A percentile compares a stretch with the other conserved stretches of the same genome.
Evolutionary conservation across 768 basidiomycete genomes (phyloP).

Genomic region (Cyclocybe cylindracea): DNA sequence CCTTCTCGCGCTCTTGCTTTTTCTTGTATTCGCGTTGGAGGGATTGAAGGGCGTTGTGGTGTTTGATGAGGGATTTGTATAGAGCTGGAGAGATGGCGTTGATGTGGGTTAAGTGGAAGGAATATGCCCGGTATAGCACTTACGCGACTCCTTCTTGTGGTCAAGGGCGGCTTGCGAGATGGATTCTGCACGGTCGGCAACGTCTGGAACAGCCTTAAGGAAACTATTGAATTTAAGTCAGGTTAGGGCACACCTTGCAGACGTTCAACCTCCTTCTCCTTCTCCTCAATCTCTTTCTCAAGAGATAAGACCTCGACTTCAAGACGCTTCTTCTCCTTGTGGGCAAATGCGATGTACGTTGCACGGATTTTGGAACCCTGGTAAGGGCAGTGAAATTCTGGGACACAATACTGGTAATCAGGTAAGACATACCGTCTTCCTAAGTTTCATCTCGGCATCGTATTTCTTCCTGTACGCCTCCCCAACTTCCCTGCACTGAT

Average conservation of each 20-base stretch:
- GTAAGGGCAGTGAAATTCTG: slow-evolving; percentile 1
- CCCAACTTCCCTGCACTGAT: slow-evolving; percentile 78
- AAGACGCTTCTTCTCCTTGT: slow-evolving; percentile 86
- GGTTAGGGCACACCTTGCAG: slow-evolving; percentile 55
- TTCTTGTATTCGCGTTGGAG: slow-evolving; percentile 72
- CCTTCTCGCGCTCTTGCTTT: slow-evolving; percentile 72
- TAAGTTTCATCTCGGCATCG: slow-evolving; percentile 76
- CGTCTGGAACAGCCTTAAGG: slow-evolving; percentile 44
- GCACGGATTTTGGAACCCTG: slow-evolving; percentile 92
- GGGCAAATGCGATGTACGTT: slow-evolving; percentile 84
- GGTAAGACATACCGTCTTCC: slow-evolving; percentile 64
- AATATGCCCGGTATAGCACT: slow-evolving; percentile 22
- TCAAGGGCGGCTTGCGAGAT: slow-evolving; percentile 81
- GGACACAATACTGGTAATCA: background rate
- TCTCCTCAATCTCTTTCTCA: slow-evolving; percentile 56
- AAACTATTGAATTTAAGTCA: background rate
- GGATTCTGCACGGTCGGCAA: slow-evolving; percentile 77
- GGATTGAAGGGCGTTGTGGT: slow-evolving; percentile 75
- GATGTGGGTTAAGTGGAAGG: background rate
- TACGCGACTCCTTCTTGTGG: slow-evolving; percentile 85
- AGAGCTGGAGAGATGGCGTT: slow-evolving; percentile 52
- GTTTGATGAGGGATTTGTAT: slow-evolving; percentile 71
- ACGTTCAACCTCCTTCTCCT: slow-evolving; percentile 72
- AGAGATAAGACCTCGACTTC: slow-evolving; percentile 61
- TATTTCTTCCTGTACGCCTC: slow-evolving; percentile 63